phyloP scores from a whole-genome alignment of 1,284 basidiomycete species.

The Pseudozyma hubeiensis region DNA sequence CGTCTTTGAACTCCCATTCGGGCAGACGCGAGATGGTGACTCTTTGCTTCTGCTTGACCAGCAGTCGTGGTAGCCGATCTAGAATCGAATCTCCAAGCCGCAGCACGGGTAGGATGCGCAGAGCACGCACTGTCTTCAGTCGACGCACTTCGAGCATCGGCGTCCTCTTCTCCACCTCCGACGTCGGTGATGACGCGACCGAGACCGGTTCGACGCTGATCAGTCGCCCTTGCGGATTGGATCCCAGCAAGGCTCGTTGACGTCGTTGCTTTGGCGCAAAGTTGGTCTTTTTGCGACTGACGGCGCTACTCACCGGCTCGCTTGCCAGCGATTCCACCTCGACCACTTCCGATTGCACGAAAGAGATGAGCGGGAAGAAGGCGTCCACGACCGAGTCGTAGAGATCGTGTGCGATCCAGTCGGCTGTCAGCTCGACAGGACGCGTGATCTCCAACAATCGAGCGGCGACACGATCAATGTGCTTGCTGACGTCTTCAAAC shows the following conservation, averaged over 20 bases:
- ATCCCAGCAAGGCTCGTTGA: constrained; percentile 38
- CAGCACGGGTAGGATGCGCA: constrained; percentile 27
- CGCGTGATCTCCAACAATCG: constrained; percentile 72
- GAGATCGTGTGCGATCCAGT: constrained; percentile 94
- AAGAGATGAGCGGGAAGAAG: constrained; percentile 87
- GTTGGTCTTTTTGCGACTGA: constrained; percentile 33
- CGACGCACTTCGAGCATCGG: constrained; percentile 49
- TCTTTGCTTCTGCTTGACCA: constrained; percentile 48
- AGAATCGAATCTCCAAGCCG: constrained; percentile 14
- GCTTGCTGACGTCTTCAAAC: constrained; percentile 89
- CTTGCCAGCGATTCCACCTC: constrained; percentile 47
- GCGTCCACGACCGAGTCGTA: constrained; percentile 94
- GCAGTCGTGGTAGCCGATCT: constrained; percentile 20
- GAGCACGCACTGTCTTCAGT: constrained; percentile 40
- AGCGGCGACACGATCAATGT: constrained; percentile 82
- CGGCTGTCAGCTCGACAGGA: constrained; percentile 55
- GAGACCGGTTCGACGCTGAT: constrained; percentile 49
- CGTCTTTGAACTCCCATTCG: constrained; percentile 48
- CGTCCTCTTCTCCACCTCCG: constrained; percentile 42
- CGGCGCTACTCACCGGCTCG: constrained; percentile 16
- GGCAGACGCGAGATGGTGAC: constrained; percentile 47
- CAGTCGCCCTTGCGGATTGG: constrained; percentile 42
- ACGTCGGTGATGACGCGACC: constrained; percentile 6
- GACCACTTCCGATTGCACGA: constrained; percentile 81
- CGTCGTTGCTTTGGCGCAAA: constrained; percentile 51